Evolutionary conservation across 305 asterid genomes (phyloP), one percentile per base, ranked within the genome.

Genomic region (Solanum aculeatissimum): DNA sequence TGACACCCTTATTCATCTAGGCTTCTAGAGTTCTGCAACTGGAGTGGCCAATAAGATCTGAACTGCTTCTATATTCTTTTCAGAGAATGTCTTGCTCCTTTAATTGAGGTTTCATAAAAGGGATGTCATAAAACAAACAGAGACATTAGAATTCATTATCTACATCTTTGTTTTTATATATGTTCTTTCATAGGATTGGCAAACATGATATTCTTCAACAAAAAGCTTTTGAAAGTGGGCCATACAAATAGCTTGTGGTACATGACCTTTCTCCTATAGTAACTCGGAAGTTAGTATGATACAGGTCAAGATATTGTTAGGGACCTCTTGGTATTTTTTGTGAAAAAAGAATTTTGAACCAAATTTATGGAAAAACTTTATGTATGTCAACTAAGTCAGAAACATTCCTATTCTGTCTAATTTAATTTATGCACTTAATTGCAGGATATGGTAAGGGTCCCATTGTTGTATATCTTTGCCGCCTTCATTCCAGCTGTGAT

Each of bases 401-500:
- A 29, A 78, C 11, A 78, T 78, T 78, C 5, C 51, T 32, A 32
- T 53, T 32, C 68, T 18, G 11, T 78, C 10, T 83, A 47, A 86
- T 83, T 53, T 25, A 47, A 66, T 65, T 83, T 47, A 19, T 85
- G 60, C 45, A 12, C 42, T 77, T 85, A 21, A 84, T 83, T 86
- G 88, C 94, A 95, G 99, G 97, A 95, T 77, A 93, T 95, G 99
- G 92, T 86, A 80, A 91, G 85, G 89, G 91, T 95, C 83, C 93
- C 98, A 1, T 87, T 55, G 32, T 86, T 57, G n/a, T 94, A 95
- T 86, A 87, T 95, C 42, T 90, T 94, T 84, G 96, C 97, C 25
- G 99, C 98, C 70, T 38, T 93, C 15, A 80, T 95, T 86, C 99
- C 99, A n/a, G 98, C 99, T 51, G 25, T 92, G 63, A 95, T 94